phyloP scores from a whole-genome alignment of 192 early-diverging fungal species.

The Cetraspora pellucida region DNA sequence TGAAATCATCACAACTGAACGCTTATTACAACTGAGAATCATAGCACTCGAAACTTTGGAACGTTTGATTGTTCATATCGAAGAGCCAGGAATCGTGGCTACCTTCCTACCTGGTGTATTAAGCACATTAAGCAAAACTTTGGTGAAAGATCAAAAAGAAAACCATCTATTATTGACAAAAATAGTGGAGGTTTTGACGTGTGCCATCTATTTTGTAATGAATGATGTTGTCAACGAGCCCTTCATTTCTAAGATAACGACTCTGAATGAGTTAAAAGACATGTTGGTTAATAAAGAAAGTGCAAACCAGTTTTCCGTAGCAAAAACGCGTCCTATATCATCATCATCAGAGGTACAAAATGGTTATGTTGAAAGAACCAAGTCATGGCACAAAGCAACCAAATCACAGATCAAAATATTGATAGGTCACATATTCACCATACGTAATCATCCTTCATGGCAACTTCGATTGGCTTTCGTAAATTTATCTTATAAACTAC shows the following conservation, averaged over 20 bases:
- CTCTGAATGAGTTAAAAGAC: constrained; percentile 31
- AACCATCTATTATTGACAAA: constrained; percentile 40
- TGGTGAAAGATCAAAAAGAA: constrained; percentile 44
- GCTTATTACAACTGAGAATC: constrained; percentile 38
- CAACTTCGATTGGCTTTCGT: constrained; percentile 41
- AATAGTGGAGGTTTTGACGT: constrained; percentile 36
- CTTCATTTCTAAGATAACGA: not conserved
- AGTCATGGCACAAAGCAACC: constrained; percentile 37
- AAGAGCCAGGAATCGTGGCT: constrained; percentile 33
- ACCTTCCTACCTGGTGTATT: constrained; percentile 41
- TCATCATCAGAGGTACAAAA: not conserved
- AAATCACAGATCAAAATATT: constrained; percentile 35
- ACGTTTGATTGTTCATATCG: constrained; percentile 36
- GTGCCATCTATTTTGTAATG: constrained; percentile 39
- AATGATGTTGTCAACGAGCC: constrained; percentile 33
- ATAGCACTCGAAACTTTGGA: constrained; percentile 40
- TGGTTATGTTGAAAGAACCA: constrained; percentile 16
- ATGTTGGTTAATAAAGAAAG: not conserved
- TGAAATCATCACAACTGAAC: constrained; percentile 29
- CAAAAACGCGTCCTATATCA: not conserved
- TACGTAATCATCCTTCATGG: constrained; percentile 42
- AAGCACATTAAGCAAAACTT: constrained; percentile 37
- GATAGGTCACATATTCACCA: constrained; percentile 36
- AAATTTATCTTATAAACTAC: constrained; percentile 39
- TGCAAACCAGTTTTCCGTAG: not conserved